A percentile compares a stretch with the other conserved stretches of the same genome.
phyloP scores from a whole-genome alignment of 768 basidiomycete genomes.

The Cystofilobasidium bisporidii region DNA sequence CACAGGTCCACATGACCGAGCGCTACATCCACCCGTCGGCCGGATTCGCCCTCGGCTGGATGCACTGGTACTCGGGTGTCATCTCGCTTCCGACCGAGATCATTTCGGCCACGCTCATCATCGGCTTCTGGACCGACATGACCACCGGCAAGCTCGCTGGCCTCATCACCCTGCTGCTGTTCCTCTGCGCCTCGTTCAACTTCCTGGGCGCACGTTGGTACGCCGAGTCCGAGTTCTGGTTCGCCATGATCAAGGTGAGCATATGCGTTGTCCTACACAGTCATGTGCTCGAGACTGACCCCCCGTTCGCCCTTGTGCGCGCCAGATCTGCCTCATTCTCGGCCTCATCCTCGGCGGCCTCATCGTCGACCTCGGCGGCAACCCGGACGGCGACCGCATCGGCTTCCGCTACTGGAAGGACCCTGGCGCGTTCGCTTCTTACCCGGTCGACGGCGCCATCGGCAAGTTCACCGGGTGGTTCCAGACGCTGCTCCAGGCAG shows the following conservation, averaged over 20 bases:
- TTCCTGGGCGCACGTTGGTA: slow-evolving; percentile 27
- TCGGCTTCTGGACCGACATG: slow-evolving; percentile 47
- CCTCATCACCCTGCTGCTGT: slow-evolving; percentile 10
- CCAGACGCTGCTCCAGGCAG: slow-evolving; percentile 31
- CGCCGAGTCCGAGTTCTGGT: slow-evolving; percentile 35
- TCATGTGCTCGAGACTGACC: no score
- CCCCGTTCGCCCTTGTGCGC: no score
- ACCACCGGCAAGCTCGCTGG: slow-evolving; percentile 32
- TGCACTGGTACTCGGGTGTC: slow-evolving; percentile 42
- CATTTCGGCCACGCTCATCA: slow-evolving; percentile 37
- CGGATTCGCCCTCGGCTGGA: slow-evolving; percentile 35
- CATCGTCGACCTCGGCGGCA: slow-evolving; percentile 53
- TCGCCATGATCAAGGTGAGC: no score
- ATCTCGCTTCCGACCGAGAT: slow-evolving; percentile 42
- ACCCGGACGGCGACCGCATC: slow-evolving; percentile 49
- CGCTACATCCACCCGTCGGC: slow-evolving; percentile 34
- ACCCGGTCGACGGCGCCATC: slow-evolving; percentile 16
- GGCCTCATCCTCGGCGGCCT: slow-evolving; percentile 44
- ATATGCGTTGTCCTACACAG: no score
- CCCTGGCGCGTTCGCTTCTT: slow-evolving; percentile 31
- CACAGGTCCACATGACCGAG: slow-evolving; percentile 24
- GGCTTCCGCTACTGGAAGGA: slow-evolving; percentile 43
- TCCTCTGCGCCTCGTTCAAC: slow-evolving; percentile 13
- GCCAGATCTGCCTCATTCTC: slow-evolving; percentile 38
- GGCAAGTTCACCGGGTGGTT: slow-evolving; percentile 41